phyloP scores from a whole-genome alignment of 495 filamentous ascomycete genomes.

The Cladorrhinum samala region DNA sequence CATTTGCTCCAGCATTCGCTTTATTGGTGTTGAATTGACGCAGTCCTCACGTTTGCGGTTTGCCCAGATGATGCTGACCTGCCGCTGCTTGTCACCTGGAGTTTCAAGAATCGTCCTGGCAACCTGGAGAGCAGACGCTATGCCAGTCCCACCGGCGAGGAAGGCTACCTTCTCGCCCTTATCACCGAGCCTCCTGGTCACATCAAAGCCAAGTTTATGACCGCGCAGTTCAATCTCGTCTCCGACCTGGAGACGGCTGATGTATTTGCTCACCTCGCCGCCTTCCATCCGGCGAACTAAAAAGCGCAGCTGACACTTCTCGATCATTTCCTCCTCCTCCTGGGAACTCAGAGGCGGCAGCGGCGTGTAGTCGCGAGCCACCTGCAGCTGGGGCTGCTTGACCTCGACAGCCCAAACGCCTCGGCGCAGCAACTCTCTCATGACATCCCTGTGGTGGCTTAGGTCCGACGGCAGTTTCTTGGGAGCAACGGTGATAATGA shows the following conservation, averaged over 20 bases:
- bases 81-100: slow-evolving; percentile 19
- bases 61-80: slow-evolving; percentile 47
- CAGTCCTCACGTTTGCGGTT: slow-evolving; percentile 36
- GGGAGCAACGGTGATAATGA: slow-evolving; percentile 64
- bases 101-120: slow-evolving; percentile 52
- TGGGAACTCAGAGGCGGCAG: slow-evolving; percentile 56
- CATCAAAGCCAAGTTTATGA: slow-evolving; percentile 64
- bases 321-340: slow-evolving; percentile 43
- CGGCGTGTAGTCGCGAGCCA: slow-evolving; percentile 83
- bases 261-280: slow-evolving; percentile 56
- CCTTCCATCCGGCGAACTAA: slow-evolving; percentile 43
- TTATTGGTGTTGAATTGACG: slow-evolving; percentile 31
- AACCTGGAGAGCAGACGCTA: slow-evolving; percentile 82
- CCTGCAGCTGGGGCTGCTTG: slow-evolving; percentile 88
- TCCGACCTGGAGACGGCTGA: slow-evolving; percentile 56
- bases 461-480: background rate
- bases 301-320: slow-evolving; percentile 37
- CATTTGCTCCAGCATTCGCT: slow-evolving; percentile 55
- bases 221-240: slow-evolving; percentile 68
- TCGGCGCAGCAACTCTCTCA: slow-evolving; percentile 8
- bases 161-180: slow-evolving; percentile 54
- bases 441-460: background rate
- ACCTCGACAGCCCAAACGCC: slow-evolving; percentile 84
- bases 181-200: slow-evolving; percentile 40
- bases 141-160: slow-evolving; percentile 88